Percentiles rank a stretch among this genome's conserved stretches.
These are phyloP conservation scores for Phylloporus arenicola DNA, from an alignment of 768 basidiomycete genomes.

Conservation along the genomic window DNA sequence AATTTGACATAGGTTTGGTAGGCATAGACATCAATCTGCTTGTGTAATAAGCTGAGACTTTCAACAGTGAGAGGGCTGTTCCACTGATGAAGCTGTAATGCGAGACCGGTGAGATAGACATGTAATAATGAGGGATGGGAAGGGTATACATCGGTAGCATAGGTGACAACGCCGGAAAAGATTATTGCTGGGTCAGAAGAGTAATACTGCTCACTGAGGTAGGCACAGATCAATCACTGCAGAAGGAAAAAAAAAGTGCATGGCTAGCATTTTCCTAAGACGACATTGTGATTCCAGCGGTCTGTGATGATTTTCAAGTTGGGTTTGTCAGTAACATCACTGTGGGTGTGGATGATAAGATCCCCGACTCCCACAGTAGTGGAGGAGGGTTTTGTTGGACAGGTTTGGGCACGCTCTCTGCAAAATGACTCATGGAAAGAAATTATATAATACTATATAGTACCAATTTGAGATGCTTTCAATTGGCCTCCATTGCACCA, in stretches of 20 bases:
- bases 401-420: too few relatives aligned
- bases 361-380: not conserved
- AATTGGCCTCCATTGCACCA: too few relatives aligned
- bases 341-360: slow-evolving; percentile 40
- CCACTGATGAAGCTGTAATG: too few relatives aligned
- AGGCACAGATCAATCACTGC: not conserved
- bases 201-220: slow-evolving; percentile 49
- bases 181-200: slow-evolving; percentile 76
- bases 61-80: too few relatives aligned
- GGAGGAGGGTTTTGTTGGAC: too few relatives aligned
- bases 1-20: too few relatives aligned
- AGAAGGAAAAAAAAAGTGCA: slow-evolving; percentile 3
- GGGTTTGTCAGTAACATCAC: slow-evolving; percentile 32
- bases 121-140: not conserved
- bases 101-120: not conserved
- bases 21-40: too few relatives aligned
- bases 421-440: too few relatives aligned
- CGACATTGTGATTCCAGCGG: slow-evolving; percentile 61
- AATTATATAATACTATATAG: too few relatives aligned
- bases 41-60: too few relatives aligned
- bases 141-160: slow-evolving; percentile 55
- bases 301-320: slow-evolving; percentile 36
- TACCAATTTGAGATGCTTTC: too few relatives aligned
- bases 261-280: slow-evolving; percentile 54
- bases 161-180: slow-evolving; percentile 67